phyloP scores from a whole-genome alignment of 352 stramenopile species.

The Phytophthora fragariaefolia region DNA sequence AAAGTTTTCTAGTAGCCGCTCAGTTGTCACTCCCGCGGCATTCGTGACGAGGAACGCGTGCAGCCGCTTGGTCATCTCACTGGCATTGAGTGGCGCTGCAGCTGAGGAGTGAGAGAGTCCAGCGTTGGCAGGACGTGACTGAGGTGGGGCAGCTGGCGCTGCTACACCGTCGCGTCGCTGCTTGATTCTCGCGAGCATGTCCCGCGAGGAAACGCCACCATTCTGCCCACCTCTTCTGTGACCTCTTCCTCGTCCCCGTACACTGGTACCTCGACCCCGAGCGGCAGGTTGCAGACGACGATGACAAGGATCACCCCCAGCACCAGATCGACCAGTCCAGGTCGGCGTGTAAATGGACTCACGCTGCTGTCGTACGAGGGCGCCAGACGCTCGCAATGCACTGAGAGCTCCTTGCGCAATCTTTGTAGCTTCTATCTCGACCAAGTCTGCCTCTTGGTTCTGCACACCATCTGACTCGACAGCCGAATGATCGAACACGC shows the following conservation, averaged over 20 bases:
- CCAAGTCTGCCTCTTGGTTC: conserved; percentile 90
- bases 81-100: conserved; percentile 35
- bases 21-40: conserved; percentile 80
- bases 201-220: conserved; percentile 53
- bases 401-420: conserved; percentile 88
- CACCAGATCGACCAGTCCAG: conserved; percentile 78
- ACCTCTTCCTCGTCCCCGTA: conserved; percentile 20
- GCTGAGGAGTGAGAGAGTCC: neutral
- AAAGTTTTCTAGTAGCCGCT: conserved; percentile 91
- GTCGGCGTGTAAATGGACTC: conserved; percentile 72
- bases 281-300: conserved; percentile 29
- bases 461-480: conserved; percentile 89
- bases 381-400: conserved; percentile 83
- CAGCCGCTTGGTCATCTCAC: conserved; percentile 78
- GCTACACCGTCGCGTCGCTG: conserved; percentile 37
- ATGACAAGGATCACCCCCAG: conserved; percentile 69
- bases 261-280: conserved; percentile 8
- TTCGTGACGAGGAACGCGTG: conserved; percentile 78
- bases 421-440: conserved; percentile 93
- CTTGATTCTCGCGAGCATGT: conserved; percentile 75
- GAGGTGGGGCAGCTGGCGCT: conserved; percentile 10
- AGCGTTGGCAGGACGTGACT: neutral
- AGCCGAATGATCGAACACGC: conserved; percentile 96
- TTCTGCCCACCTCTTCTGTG: conserved; percentile 24
- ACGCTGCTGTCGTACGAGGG: conserved; percentile 70